Percentiles rank a stretch among this genome's conserved stretches.
Conservation (phyloP, 257 asterid genomes). For the Lycium ferocissimum region DNA sequence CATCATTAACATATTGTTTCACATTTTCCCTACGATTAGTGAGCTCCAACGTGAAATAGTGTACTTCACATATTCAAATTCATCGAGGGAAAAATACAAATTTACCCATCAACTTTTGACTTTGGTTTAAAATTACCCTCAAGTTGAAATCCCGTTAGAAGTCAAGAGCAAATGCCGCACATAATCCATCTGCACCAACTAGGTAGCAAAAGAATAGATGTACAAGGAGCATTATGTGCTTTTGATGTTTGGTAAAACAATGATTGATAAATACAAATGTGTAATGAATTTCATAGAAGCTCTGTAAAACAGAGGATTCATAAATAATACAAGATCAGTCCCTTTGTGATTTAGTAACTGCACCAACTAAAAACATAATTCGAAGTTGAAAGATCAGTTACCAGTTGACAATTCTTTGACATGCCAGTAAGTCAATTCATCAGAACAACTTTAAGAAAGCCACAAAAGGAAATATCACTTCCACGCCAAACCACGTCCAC, state of each 20-base stretch:
- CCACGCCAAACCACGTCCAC: background rate
- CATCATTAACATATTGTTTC: no score
- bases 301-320: background rate
- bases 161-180: no score
- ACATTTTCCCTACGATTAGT: no score
- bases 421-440: background rate
- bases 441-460: background rate
- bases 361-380: background rate
- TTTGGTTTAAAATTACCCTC: no score
- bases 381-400: background rate
- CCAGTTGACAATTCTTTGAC: background rate
- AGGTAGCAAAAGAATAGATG: no score
- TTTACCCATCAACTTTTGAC: no score
- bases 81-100: no score
- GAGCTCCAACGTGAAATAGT: no score
- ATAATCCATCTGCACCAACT: no score
- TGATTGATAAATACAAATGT: background rate
- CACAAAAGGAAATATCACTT: background rate
- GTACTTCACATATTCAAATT: no score
- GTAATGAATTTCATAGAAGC: background rate
- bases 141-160: no score
- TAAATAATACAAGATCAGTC: background rate
- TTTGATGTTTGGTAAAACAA: background rate
- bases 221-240: background rate
- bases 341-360: background rate